Conservation (phyloP, 345 rosid species). For the Eucalyptus victrix region DNA sequence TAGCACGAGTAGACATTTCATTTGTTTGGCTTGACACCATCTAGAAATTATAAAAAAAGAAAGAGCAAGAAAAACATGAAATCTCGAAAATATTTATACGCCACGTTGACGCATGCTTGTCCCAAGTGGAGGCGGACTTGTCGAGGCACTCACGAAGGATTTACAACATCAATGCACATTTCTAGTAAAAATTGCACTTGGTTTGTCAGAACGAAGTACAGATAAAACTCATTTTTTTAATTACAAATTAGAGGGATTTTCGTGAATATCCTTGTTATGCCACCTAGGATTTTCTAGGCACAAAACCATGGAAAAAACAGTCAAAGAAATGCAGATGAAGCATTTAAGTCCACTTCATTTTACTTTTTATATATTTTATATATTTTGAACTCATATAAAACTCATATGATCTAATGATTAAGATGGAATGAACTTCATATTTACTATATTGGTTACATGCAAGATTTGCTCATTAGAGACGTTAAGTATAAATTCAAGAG, state of each 20-base stretch:
- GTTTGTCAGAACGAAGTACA: background rate
- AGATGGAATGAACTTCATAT: background rate
- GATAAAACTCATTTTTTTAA: background rate
- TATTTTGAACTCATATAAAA: background rate
- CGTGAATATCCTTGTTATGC: background rate
- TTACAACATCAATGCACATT: background rate
- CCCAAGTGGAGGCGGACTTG: background rate
- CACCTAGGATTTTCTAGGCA: background rate
- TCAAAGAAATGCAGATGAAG: background rate
- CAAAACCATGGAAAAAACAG: background rate
- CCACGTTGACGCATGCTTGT: background rate
- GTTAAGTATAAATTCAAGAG: background rate
- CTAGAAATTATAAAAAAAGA: background rate
- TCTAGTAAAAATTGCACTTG: background rate
- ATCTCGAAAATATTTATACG: background rate
- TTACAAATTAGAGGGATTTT: background rate
- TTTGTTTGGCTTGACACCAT: background rate
- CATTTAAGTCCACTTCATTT: background rate
- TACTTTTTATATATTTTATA: background rate
- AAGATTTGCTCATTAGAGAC: background rate
- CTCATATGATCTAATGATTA: background rate
- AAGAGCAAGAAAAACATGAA: background rate
- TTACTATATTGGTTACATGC: background rate
- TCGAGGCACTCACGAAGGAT: background rate
- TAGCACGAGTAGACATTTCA: background rate